Evolutionary conservation across 1,139 yeast species (phyloP).

Genomic region (Yamadazyma triangularis): DNA sequence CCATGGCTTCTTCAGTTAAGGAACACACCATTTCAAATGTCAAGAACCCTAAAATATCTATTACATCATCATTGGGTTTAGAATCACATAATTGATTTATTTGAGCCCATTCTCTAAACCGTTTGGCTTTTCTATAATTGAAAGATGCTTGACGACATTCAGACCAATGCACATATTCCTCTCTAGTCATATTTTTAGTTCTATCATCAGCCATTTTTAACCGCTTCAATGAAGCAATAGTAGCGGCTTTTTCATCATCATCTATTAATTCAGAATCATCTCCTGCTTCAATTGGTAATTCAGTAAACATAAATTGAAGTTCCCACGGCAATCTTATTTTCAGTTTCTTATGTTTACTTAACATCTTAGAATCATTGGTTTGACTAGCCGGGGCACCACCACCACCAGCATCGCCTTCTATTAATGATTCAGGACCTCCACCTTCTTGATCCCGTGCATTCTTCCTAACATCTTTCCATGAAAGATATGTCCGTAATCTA

Average conservation of each 20-base stretch:
- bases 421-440: conserved; percentile 62
- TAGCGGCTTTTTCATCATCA: conserved; percentile 87
- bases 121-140: conserved; percentile 86
- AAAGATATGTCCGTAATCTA: conserved; percentile 79
- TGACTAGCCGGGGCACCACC: conserved; percentile 22
- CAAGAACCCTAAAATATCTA: conserved; percentile 89
- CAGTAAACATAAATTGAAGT: conserved; percentile 85
- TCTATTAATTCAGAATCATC: conserved; percentile 77
- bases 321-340: conserved; percentile 94
- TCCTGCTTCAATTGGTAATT: conserved; percentile 82
- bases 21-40: conserved; percentile 97
- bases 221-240: conserved; percentile 79
- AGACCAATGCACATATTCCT: conserved; percentile 97
- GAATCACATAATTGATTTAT: conserved; percentile 80
- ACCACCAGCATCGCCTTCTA: conserved; percentile 38
- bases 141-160: conserved; percentile 98
- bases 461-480: conserved; percentile 97
- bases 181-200: conserved; percentile 89
- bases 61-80: conserved; percentile 92
- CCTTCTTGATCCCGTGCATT: conserved; percentile 95
- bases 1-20: conserved; percentile 85
- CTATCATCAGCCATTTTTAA: conserved; percentile 92
- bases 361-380: conserved; percentile 53
- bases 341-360: conserved; percentile 64
- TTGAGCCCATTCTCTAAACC: conserved; percentile 97